These are phyloP conservation scores for Pestalotiopsis sp. DNA, from an alignment of 2,329 filamentous ascomycete species.

Conservation along the genomic window DNA sequence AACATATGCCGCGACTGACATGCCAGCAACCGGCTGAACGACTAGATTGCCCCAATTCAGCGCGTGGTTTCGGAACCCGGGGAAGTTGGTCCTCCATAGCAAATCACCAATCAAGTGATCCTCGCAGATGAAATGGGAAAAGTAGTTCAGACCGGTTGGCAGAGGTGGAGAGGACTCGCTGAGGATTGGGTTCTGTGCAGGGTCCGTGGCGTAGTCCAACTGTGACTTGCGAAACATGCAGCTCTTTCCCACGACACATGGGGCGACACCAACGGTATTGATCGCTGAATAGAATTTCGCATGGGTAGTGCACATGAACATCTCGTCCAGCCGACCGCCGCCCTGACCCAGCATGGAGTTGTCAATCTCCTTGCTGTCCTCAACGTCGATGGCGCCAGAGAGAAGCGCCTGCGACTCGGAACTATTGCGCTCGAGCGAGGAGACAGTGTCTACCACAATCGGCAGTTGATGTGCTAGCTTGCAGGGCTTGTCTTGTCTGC, in stretches of 20 bases:
- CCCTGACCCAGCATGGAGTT: constrained; percentile 43
- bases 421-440: constrained; percentile 28
- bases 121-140: constrained; percentile 95
- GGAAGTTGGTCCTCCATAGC: constrained; percentile 74
- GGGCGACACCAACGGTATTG: constrained; percentile 87
- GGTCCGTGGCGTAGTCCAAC: constrained; percentile 71
- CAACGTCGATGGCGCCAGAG: constrained; percentile 33
- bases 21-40: constrained; percentile 84
- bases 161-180: constrained; percentile 40
- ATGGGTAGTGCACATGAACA: constrained; percentile 91
- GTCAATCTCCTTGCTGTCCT: constrained; percentile 30
- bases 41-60: constrained; percentile 84
- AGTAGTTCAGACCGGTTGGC: constrained; percentile 80
- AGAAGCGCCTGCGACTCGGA: constrained; percentile 34
- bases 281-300: constrained; percentile 98
- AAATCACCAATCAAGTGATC: constrained; percentile 94
- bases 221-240: constrained; percentile 98
- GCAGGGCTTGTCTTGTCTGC: constrained; percentile 59
- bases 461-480: constrained; percentile 97
- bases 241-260: constrained; percentile 94
- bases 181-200: constrained; percentile 46
- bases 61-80: constrained; percentile 75
- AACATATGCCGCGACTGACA: constrained; percentile 77
- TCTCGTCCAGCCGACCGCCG: constrained; percentile 87
- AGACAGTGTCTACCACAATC: constrained; percentile 76